These are phyloP conservation scores for Blastomyces parvus DNA, from an alignment of 2,329 filamentous ascomycete genomes.

Conservation along the genomic window DNA sequence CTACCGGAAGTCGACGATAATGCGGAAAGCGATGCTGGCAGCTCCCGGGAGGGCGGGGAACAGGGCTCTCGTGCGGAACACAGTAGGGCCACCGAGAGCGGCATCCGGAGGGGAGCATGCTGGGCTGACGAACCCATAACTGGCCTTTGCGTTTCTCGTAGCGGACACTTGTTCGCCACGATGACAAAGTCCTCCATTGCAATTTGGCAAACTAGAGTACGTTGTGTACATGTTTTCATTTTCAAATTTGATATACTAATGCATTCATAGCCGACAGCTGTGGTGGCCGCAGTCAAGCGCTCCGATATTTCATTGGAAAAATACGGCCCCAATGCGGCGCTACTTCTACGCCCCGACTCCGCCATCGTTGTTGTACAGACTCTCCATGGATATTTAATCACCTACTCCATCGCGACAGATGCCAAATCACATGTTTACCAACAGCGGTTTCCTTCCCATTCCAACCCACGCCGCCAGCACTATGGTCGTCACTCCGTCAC, in stretches of 20 bases:
- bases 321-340: conserved; percentile 75
- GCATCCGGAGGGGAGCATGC: conserved; percentile 22
- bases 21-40: conserved; percentile 15
- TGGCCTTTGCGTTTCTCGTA: conserved; percentile 66
- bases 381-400: conserved; percentile 76
- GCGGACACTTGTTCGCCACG: conserved; percentile 74
- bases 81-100: conserved; percentile 37
- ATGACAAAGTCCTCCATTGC: conserved; percentile 77
- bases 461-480: conserved; percentile 39
- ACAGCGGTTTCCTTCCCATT: conserved; percentile 55
- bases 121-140: conserved; percentile 57
- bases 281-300: conserved; percentile 75
- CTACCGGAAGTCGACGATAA: conserved; percentile 21
- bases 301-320: conserved; percentile 68
- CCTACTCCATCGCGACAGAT: conserved; percentile 83
- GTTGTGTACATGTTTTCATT: conserved; percentile 18
- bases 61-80: conserved; percentile 52
- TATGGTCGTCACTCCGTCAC: conserved; percentile 51
- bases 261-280: conserved; percentile 63
- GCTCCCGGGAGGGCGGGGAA: conserved; percentile 22
- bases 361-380: conserved; percentile 89
- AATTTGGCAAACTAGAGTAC: conserved; percentile 93
- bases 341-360: conserved; percentile 82
- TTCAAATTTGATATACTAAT: conserved; percentile 18
- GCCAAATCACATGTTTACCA: conserved; percentile 75